Conservation (phyloP, 495 filamentous ascomycete genomes). For the Aspergillus wentii region DNA sequence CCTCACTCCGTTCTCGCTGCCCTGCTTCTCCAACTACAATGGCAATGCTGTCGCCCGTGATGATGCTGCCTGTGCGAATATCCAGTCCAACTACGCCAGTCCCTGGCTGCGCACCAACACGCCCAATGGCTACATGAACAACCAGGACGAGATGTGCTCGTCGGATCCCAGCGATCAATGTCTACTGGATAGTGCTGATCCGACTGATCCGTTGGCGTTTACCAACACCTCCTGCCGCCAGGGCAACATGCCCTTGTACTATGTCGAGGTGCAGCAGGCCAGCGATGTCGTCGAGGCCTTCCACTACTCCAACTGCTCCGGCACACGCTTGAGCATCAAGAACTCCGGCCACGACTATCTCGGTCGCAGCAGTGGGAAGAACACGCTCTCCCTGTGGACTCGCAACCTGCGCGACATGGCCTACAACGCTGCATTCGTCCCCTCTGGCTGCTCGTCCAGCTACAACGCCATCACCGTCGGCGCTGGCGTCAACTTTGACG, state of each 20-base stretch:
- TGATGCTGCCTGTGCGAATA: slow-evolving; percentile 15
- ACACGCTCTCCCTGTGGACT: slow-evolving; percentile 49
- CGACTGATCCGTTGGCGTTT: slow-evolving; percentile 12
- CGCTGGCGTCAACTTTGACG: slow-evolving; percentile 43
- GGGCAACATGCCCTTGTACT: slow-evolving; percentile 16
- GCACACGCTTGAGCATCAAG: slow-evolving; percentile 34
- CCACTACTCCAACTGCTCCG: slow-evolving; percentile 11
- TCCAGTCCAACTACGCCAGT: slow-evolving; percentile 28
- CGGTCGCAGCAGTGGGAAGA: slow-evolving; percentile 47
- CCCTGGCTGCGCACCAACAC: slow-evolving; percentile 20
- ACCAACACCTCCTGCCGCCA: slow-evolving; percentile 11
- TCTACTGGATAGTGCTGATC: slow-evolving; percentile 24
- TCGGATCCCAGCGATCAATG: slow-evolving; percentile 33
- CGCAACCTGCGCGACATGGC: slow-evolving; percentile 39
- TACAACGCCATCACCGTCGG: slow-evolving; percentile 39
- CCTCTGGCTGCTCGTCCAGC: slow-evolving; percentile 24
- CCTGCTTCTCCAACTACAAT: slow-evolving; percentile 27
- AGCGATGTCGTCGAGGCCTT: slow-evolving; percentile 13
- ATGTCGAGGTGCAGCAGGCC: slow-evolving; percentile 9
- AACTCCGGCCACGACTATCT: slow-evolving; percentile 54
- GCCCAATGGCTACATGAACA: slow-evolving; percentile 31
- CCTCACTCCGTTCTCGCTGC: slow-evolving; percentile 10
- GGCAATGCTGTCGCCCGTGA: slow-evolving; percentile 18
- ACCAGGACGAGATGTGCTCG: slow-evolving; percentile 32
- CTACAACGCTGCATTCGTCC: slow-evolving; percentile 15